Evolutionary conservation across 352 stramenopile species (phyloP), one percentile per base, ranked within the genome.

Genomic region (Globisporangium sylvaticum): DNA sequence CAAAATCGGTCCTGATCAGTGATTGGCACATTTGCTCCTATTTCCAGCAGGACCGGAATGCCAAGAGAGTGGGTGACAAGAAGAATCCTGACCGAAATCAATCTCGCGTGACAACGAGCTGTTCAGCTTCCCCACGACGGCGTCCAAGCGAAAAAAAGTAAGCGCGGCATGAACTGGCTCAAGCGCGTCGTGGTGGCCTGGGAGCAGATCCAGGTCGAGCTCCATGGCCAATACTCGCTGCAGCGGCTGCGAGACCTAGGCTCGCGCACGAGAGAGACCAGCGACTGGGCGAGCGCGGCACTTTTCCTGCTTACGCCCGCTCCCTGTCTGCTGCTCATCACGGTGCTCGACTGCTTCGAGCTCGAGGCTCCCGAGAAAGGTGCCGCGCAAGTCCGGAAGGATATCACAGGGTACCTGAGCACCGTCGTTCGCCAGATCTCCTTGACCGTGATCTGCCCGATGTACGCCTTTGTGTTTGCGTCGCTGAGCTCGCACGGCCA

Each of bases 401-500:
- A 29, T 20, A 32, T 39, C 4, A 31, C 3, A 4, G 20, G 15
- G 14, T 60, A 32, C 24, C 27, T 60, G 15, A 18, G 8, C 2
- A 57, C 48, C 4, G 48, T 66, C 7, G 67, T 18, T 57, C 70
- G 53, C 34, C 67, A 31, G 67, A 55, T 42, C 18, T 34, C 3
- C 24, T 59, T 54, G 65, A 64, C 31, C 22, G 39, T 72, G 4
- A 66, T 82, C 22, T 82, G 80, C 22, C 66, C 66, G n/a, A 66
- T 70, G 15, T 82, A 75, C 56, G 70, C 73, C 58, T 75, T 73
- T 54, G 52, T 67, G 1, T 83, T 79, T 53, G 67, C 62, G 14
- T 65, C 24, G 3, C 22, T 77, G 6, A 62, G 59, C 0, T 58
- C 57, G 1, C 4, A 31, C 3, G 34, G 1, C 0, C 73, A 83